Conservation (phyloP, 2,329 filamentous ascomycete genomes). For the Aspergillus fumigatus region DNA sequence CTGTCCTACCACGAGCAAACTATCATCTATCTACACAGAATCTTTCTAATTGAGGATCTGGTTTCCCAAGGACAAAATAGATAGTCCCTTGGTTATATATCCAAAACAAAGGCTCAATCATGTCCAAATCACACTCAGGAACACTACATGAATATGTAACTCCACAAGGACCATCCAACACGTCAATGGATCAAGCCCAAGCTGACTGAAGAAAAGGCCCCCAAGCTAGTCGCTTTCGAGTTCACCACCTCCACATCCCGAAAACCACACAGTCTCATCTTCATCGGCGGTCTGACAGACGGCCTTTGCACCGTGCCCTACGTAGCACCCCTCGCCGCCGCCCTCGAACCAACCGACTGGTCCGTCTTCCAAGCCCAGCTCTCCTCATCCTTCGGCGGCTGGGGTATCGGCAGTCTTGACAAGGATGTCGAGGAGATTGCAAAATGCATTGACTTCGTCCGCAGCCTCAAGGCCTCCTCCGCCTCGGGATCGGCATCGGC, state of each 20-base stretch:
- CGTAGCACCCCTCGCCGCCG: conserved; percentile 45
- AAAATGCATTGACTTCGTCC: conserved; percentile 50
- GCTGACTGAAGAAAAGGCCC: conserved; percentile 26
- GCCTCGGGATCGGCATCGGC: conserved; percentile 16
- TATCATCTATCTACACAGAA: not conserved
- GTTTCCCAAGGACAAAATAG: not conserved
- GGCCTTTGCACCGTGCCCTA: conserved; percentile 54
- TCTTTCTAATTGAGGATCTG: not conserved
- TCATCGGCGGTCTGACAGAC: conserved; percentile 57
- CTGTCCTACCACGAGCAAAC: not conserved
- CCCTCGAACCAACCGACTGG: conserved; percentile 50
- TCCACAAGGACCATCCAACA: not conserved
- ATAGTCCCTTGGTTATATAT: not conserved
- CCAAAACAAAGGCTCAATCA: conserved; percentile 3
- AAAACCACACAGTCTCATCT: conserved; percentile 50
- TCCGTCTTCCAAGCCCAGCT: conserved; percentile 49
- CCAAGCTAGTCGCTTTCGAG: conserved; percentile 40
- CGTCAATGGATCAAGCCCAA: not conserved
- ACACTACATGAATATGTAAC: conserved; percentile 37
- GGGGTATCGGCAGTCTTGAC: conserved; percentile 50
- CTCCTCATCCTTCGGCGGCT: conserved; percentile 51
- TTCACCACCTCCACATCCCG: conserved; percentile 23
- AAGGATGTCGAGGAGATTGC: conserved; percentile 53
- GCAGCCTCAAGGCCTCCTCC: conserved; percentile 25
- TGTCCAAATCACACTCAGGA: conserved; percentile 24